Evolutionary conservation across 1,139 yeast species (phyloP).

Genomic region (Blastobotrys illinoisensis): DNA sequence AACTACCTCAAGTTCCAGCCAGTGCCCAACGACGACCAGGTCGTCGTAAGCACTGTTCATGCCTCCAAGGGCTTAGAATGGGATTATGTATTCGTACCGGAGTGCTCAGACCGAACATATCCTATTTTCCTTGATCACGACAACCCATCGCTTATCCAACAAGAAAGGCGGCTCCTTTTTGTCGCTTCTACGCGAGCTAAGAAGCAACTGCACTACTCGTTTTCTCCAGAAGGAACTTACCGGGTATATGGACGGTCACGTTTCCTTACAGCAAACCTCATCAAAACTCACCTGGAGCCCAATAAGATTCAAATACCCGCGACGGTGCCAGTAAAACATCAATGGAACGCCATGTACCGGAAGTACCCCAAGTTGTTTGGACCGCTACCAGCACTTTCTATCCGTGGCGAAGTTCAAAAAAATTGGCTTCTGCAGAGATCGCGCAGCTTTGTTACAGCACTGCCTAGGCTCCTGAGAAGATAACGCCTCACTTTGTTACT

Average conservation of each 20-base stretch:
- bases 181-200: constrained; percentile 81
- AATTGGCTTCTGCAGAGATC: not conserved
- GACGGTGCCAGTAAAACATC: not conserved
- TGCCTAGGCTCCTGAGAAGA: not conserved
- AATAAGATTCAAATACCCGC: not conserved
- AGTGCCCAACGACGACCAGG: constrained; percentile 19
- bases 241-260: not conserved
- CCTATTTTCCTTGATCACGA: constrained; percentile 34
- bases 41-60: constrained; percentile 66
- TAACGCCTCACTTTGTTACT: not conserved
- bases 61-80: constrained; percentile 87
- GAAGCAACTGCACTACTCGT: not conserved
- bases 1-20: constrained; percentile 12
- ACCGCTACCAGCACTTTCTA: not conserved
- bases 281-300: not conserved
- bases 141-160: constrained; percentile 38
- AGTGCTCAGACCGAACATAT: constrained; percentile 54
- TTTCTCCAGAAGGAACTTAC: not conserved
- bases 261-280: not conserved
- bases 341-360: not conserved
- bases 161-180: constrained; percentile 74
- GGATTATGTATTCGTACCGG: constrained; percentile 81
- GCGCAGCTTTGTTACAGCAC: not conserved
- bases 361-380: not conserved
- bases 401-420: not conserved